Evolutionary conservation across 2,329 filamentous ascomycete species (phyloP), one percentile per base, ranked within the genome.

Genomic region (Epichloe coenophiala): DNA sequence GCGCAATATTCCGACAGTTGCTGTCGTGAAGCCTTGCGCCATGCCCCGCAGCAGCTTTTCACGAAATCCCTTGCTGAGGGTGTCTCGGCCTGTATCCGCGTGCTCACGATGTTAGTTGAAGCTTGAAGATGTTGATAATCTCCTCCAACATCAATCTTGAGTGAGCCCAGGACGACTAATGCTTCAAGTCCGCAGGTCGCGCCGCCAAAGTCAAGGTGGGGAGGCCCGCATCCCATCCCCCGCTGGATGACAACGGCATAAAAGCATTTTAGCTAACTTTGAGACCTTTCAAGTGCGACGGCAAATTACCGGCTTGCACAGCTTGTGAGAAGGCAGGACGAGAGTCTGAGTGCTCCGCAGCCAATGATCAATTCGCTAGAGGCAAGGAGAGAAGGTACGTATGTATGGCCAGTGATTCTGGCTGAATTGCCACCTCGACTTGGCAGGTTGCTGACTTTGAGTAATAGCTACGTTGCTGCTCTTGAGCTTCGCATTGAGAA

Each of bases 261-360:
- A 36, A 21, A 51, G 5, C 21, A 31, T 12, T 27, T 13, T 45
- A 23, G 42, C 37, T 52, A 38, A 49, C 19, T 12, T 27, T 15
- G 9, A 45, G 36, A 27, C 13, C 15, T n/a, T n/a, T 6, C 5
- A 61, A 85, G 81, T 98, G 93, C 62, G 93, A 97, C 70, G 91
- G 93, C 54, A 96, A 96, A 67, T 73, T 97, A 38, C 93, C 93
- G 11, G 89, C 90, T 7, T 98, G 93, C 64, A 94, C 89, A 7
- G 91, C 91, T 17, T 97, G 93, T 63, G 91, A 96, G 67, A 90
- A 89, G 68, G 88, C 88, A 13, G 89, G 90, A 31, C 84, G 88
- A 54, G 82, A 86, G 50, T 83, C 76, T 53, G 89, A 94, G 63
- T 98, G 93, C 65, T 95, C 89, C 6, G 89, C 89, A 51, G 90